These are phyloP conservation scores for Colletotrichum limetticola DNA, from an alignment of 2,329 filamentous ascomycete species.

Conservation along the genomic window DNA sequence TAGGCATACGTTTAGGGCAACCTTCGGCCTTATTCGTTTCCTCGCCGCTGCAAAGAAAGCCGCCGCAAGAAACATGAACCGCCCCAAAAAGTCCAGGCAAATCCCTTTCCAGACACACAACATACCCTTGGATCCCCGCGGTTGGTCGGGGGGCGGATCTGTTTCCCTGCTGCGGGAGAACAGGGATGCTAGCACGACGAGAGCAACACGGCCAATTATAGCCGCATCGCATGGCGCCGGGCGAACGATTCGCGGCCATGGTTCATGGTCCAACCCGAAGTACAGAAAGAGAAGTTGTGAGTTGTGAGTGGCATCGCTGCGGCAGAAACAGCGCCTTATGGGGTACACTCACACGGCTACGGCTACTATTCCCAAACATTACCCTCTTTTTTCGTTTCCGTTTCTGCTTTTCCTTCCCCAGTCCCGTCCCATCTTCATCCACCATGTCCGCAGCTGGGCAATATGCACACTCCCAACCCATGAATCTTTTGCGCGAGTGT, in stretches of 20 bases:
- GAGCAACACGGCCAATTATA: constrained; percentile 18
- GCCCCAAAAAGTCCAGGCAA: background rate
- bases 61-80: background rate
- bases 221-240: constrained; percentile 4
- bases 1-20: background rate
- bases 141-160: background rate
- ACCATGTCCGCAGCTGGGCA: background rate
- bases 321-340: background rate
- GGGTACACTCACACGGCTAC: background rate
- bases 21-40: background rate
- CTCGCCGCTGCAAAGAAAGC: background rate
- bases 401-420: background rate
- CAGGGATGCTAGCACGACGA: constrained; percentile 1
- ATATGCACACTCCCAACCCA: constrained; percentile 23
- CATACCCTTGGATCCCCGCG: background rate
- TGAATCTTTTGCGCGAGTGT: background rate
- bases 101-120: background rate
- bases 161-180: constrained; percentile 8
- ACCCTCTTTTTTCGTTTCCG: constrained; percentile 2
- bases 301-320: constrained; percentile 9
- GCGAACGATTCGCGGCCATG: background rate
- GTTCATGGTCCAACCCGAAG: background rate
- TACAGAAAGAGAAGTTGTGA: background rate
- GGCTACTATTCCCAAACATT: constrained; percentile 1
- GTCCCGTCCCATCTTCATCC: background rate